Base-by-base conservation (phyloP, 768 basidiomycete genomes). In the Rhodotorula diobovata region DNA sequence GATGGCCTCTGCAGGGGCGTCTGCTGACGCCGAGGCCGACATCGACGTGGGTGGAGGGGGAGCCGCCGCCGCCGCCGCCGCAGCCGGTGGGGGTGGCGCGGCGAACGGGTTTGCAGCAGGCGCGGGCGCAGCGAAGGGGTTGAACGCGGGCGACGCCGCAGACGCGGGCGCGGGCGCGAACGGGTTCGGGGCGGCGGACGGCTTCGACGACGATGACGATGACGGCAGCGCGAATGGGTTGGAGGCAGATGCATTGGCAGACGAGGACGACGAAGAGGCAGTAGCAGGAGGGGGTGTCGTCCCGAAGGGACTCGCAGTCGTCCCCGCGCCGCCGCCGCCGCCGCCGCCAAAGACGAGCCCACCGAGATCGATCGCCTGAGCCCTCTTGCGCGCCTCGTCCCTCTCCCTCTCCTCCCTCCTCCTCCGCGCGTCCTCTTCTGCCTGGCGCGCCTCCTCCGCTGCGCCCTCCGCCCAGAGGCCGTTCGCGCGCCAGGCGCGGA, bases 401-500 rank as follows among this genome's bases (percentile, higher is more conserved):
- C n/a, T 12, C 14, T 71, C 77, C 32, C 63, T 65, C 41, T 72
- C 66, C 46, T 72, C 66, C 57, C 67, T 48, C 53, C 70, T 60
- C 34, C 59, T 64, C 35, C 28, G 28, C 48, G 79, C 68, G 61
- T 82, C 81, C 61, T 79, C 77, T 61, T 81, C 80, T 67, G 81
- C 81, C 57, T 78, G 78, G 69, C 34, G 58, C 54, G 64, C 55
- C 32, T 64, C 65, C 55, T 64, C 59, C 7, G 25, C 48, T 9
- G 56, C 65, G 37, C 66, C 67, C 77, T 87, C 87, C 72, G 83
- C 83, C 77, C 87, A 84, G 2, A 93, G 83, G 77, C 90, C 89
- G 41, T 82, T 83, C 20, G 91, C 93, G 78, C 91, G 84, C 87
- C 89, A 93, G 41, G 89, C 91, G 32, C 92, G 87, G 61, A 93